phyloP scores from a whole-genome alignment of 2,329 filamentous ascomycete genomes.

The Penicillium frequentans region DNA sequence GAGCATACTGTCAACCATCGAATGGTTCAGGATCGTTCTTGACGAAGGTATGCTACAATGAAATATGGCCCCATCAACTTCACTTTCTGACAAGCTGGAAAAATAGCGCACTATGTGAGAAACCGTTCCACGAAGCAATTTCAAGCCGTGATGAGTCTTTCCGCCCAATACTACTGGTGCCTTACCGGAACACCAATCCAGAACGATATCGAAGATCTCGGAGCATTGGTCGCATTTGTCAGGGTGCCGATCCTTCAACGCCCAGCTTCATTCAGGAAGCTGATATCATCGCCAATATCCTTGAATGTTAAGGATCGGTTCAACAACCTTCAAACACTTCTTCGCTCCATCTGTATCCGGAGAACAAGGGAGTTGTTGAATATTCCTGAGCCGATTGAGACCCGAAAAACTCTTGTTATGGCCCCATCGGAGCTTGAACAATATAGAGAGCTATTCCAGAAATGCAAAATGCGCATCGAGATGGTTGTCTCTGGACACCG shows the following conservation, averaged over 20 bases:
- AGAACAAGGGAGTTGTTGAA: background rate
- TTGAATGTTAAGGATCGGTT: background rate
- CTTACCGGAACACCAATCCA: slow-evolving; percentile 57
- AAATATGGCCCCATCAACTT: background rate
- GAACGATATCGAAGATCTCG: slow-evolving; percentile 55
- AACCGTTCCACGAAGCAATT: slow-evolving; percentile 48
- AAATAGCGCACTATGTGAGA: slow-evolving; percentile 54
- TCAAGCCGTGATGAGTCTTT: slow-evolving; percentile 43
- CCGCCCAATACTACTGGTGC: slow-evolving; percentile 52
- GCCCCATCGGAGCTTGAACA: background rate
- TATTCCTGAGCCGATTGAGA: background rate
- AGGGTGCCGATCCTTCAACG: slow-evolving; percentile 25
- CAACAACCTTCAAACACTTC: background rate
- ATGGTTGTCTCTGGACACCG: slow-evolving; percentile 1
- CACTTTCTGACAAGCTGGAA: background rate
- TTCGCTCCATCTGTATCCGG: background rate
- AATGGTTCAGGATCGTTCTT: background rate
- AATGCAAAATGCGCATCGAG: slow-evolving; percentile 1
- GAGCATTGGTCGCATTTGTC: slow-evolving; percentile 53
- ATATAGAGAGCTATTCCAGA: slow-evolving; percentile 8
- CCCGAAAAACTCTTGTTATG: background rate
- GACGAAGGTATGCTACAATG: background rate
- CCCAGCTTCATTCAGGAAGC: background rate
- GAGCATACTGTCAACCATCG: background rate
- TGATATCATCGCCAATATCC: slow-evolving; percentile 22